phyloP scores from a whole-genome alignment of 352 stramenopile genomes.

The Globisporangium middletonii region DNA sequence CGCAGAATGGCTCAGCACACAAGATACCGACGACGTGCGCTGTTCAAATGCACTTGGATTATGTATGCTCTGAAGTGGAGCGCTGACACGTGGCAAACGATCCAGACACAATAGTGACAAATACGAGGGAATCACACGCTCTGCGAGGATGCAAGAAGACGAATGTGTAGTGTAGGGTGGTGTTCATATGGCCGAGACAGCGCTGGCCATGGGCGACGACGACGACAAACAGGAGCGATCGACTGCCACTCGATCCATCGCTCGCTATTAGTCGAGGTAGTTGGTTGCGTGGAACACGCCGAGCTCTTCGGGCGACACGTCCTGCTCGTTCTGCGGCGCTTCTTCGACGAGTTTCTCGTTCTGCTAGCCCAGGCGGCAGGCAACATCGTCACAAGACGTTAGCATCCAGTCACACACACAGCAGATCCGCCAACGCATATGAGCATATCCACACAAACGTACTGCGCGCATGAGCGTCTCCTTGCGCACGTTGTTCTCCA shows the following conservation, averaged over 20 bases:
- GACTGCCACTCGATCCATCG: slow-evolving; percentile 7
- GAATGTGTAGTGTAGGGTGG: background rate
- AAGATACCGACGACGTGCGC: background rate
- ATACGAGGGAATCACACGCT: background rate
- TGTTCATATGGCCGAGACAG: background rate
- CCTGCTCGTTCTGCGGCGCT: slow-evolving; percentile 32
- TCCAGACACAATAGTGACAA: background rate
- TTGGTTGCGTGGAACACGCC: slow-evolving; percentile 77
- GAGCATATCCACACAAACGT: slow-evolving; percentile 16
- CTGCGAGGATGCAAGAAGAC: background rate
- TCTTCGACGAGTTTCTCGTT: slow-evolving; percentile 17
- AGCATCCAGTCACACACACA: background rate
- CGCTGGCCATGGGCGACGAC: background rate
- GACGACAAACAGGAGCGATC: background rate
- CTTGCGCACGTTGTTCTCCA: slow-evolving; percentile 83
- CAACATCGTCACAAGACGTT: background rate
- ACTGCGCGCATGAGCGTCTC: slow-evolving; percentile 80
- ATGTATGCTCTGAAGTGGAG: no score
- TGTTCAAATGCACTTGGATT: no score
- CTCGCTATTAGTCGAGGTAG: slow-evolving; percentile 60
- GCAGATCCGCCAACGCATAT: background rate
- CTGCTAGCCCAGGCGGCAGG: slow-evolving; percentile 3
- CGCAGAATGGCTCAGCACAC: slow-evolving; percentile 2
- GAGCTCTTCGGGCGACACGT: slow-evolving; percentile 75
- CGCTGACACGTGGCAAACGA: no score